A percentile compares a stretch with the other conserved stretches of the same genome.
Conservation (phyloP, 2,329 filamentous ascomycete genomes). For the Fusarium aywerte region DNA sequence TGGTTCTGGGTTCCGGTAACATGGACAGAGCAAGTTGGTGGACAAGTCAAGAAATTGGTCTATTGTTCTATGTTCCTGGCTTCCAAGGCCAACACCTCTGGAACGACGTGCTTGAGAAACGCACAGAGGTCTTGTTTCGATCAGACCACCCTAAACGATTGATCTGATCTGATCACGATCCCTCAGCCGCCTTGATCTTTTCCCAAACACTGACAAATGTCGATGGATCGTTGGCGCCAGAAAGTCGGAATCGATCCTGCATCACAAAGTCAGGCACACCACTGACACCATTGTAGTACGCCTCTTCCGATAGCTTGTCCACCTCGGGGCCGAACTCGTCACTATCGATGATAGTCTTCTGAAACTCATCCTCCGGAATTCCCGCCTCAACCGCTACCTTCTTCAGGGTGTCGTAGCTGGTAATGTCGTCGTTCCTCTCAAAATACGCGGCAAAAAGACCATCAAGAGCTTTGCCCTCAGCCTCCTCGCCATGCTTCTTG, state of each 20-base stretch:
- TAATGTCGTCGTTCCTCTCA: slow-evolving; percentile 57
- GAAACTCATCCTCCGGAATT: slow-evolving; percentile 56
- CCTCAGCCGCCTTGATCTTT: slow-evolving; percentile 56
- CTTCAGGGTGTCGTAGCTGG: slow-evolving; percentile 53
- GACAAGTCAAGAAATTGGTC: slow-evolving; percentile 84
- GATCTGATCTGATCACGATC: slow-evolving; percentile 8
- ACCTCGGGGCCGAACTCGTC: slow-evolving; percentile 60
- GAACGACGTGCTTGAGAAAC: slow-evolving; percentile 53
- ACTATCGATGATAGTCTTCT: slow-evolving; percentile 53
- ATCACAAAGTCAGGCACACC: slow-evolving; percentile 81
- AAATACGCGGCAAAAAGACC: slow-evolving; percentile 58
- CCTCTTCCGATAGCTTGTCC: slow-evolving; percentile 46
- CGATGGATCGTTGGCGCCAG: slow-evolving; percentile 74
- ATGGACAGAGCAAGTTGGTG: slow-evolving; percentile 88
- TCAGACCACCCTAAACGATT: slow-evolving; percentile 34
- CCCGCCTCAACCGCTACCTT: slow-evolving; percentile 54
- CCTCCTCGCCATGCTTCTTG: slow-evolving; percentile 60
- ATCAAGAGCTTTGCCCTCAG: slow-evolving; percentile 67
- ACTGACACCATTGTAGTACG: slow-evolving; percentile 55
- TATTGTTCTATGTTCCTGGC: slow-evolving; percentile 64
- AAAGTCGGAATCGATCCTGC: slow-evolving; percentile 72
- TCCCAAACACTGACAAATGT: slow-evolving; percentile 75
- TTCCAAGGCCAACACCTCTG: slow-evolving; percentile 53
- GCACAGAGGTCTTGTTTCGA: slow-evolving; percentile 51
- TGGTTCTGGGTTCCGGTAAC: slow-evolving; percentile 82